Evolutionary conservation across 306 rosid genomes (phyloP).

Genomic region (Sicyos edulis): DNA sequence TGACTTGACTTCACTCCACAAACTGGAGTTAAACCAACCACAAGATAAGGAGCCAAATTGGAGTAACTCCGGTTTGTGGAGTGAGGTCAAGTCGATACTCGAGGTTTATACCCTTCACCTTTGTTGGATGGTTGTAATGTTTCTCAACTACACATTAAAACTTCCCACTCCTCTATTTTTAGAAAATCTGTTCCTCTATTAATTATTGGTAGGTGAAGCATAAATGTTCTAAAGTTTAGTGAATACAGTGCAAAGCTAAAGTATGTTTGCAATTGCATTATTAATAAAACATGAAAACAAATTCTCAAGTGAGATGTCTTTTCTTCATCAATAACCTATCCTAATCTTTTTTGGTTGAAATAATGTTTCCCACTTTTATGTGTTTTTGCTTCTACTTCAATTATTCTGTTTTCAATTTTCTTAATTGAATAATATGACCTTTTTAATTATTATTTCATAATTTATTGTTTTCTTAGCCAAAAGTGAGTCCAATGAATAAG

Average conservation of each 20-base stretch:
- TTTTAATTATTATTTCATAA: background rate
- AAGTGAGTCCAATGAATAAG: background rate
- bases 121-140: no score
- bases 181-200: no score
- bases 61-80: no score
- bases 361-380: background rate
- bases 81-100: no score
- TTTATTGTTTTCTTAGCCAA: background rate
- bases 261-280: background rate
- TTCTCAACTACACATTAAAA: background rate
- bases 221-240: background rate
- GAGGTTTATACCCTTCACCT: no score
- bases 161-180: background rate
- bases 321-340: slow-evolving; percentile 5
- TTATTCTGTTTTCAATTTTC: background rate
- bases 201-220: slow-evolving; percentile 10
- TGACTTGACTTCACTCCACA: no score
- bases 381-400: slow-evolving; percentile 10
- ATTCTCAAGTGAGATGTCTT: slow-evolving; percentile 16
- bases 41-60: no score
- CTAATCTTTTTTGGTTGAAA: slow-evolving; percentile 8
- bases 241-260: background rate
- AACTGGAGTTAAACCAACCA: no score
- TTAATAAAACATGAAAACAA: slow-evolving; percentile 9
- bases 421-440: background rate